Percentiles rank a stretch among this genome's conserved stretches.
Evolutionary conservation across 2,329 filamentous ascomycete species (phyloP).

Genomic region (Cryphonectria nitschkei): DNA sequence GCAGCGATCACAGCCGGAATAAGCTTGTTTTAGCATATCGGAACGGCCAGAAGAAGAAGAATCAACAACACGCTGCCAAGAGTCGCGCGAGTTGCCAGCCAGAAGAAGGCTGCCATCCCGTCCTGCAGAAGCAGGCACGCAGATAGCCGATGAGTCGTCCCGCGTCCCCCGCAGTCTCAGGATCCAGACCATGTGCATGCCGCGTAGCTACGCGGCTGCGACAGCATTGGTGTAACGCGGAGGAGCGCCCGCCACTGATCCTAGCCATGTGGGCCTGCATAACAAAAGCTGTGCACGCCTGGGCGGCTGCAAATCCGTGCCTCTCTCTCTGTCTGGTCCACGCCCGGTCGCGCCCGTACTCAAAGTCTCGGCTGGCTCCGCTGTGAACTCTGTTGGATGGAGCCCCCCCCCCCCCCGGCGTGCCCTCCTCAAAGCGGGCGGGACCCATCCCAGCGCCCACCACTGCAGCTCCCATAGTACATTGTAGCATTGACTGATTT

Average conservation of each 20-base stretch:
- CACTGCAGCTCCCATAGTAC: too few relatives aligned
- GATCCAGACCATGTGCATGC: slow-evolving; percentile 6
- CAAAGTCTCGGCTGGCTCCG: slow-evolving; percentile 5
- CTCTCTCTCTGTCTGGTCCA: neutral
- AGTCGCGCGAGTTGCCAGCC: neutral
- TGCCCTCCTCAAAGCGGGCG: neutral
- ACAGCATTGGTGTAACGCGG: slow-evolving; percentile 14
- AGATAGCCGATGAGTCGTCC: slow-evolving; percentile 6
- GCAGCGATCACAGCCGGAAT: slow-evolving; percentile 12
- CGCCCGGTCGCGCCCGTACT: neutral
- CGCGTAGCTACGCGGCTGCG: slow-evolving; percentile 16
- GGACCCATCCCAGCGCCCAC: neutral
- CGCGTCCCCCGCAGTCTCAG: slow-evolving; percentile 2
- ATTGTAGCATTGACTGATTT: neutral
- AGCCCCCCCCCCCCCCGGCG: neutral
- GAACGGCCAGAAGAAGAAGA: neutral
- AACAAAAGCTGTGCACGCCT: neutral
- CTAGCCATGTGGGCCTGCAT: neutral
- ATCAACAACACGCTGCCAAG: neutral
- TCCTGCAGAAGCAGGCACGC: neutral
- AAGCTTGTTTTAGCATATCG: slow-evolving; percentile 21
- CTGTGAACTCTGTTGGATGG: slow-evolving; percentile 8
- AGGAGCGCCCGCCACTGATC: neutral
- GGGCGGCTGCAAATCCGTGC: neutral
- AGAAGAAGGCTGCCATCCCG: neutral